Base-by-base conservation (phyloP, 2,329 filamentous ascomycete genomes). In the Magnaporthales sp. region DNA sequence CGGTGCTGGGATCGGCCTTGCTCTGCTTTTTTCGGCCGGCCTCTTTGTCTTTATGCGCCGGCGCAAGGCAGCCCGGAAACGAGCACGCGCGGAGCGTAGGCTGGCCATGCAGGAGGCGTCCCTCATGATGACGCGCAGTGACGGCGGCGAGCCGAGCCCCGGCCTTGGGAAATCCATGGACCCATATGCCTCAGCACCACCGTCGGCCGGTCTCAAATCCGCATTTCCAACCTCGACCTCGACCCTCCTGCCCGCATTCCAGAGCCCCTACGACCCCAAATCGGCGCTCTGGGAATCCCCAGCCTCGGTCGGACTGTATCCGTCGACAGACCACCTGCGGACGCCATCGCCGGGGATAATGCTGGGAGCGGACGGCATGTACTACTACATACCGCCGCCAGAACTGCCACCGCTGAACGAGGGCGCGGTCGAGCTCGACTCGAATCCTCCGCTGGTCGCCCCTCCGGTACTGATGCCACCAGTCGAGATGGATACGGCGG, bases 341-440 rank as follows among this genome's bases (percentile, higher is more conserved):
- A 46, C 38, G 63, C 24, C 38, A 26, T 46, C 38, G 24, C 32
- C 38, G 30, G 32, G 27, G 63, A 30, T 30, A 54, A 26, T 54
- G 38, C 31, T 64, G 63, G 63, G 19, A n/a, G 19, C 38, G 15
- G 62, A 64, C 62, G 27, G 46, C 31, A 30, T 30, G 26, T 56
- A 64, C 63, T 64, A 64, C 63, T 22, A 29, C 31, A 29, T 54
- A 51, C 63, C 38, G 31, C 38, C 38, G 26, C 63, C 63, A 24
- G 22, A 19, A 9, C 24, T 54, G 24, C 63, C 38, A 4, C 26
- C 38, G 22, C 38, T 26, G 2, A 64, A 24, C 9, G 63, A 27
- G 22, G 63, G 38, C 15, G 51, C 38, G 8, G 24, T 56, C 26
- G 63, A 64, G 26, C 63, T 64, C 38, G 63, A 46, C 63, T 60